Percentiles rank a stretch among this genome's conserved stretches.
These are phyloP conservation scores for Digitaria exilis DNA, from an alignment of 202 grass and related monocot genomes.

Conservation along the genomic window DNA sequence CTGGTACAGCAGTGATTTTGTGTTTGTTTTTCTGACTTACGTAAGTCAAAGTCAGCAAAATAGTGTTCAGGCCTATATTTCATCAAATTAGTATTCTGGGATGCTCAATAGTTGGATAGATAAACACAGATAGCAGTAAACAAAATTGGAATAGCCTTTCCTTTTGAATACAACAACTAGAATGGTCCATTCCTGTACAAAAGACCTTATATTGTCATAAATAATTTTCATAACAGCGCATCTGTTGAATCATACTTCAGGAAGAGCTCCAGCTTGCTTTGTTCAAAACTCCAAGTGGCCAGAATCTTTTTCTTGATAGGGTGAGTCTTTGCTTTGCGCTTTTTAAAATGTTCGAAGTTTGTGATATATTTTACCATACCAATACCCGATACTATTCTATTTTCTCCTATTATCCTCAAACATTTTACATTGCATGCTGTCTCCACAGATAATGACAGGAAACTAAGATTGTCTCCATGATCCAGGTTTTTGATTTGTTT, in stretches of 20 bases:
- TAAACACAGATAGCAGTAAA: background rate
- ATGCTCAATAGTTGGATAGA: background rate
- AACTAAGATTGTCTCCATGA: background rate
- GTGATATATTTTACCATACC: background rate
- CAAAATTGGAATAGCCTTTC: background rate
- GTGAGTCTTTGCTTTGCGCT: slow-evolving; percentile 38
- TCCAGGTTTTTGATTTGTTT: slow-evolving; percentile 86
- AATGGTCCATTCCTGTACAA: background rate
- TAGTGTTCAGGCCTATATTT: background rate
- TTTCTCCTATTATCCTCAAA: slow-evolving; percentile 7
- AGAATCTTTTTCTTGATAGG: slow-evolving; percentile 95
- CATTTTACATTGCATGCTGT: background rate
- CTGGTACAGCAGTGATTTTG: background rate
- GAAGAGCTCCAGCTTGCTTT: slow-evolving; percentile 92
- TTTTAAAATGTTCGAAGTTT: background rate
- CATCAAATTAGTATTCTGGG: background rate
- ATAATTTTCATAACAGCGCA: background rate
- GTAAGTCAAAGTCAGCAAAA: background rate
- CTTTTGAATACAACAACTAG: background rate
- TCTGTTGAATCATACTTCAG: slow-evolving; percentile 43
- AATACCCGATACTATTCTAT: background rate
- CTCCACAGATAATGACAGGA: background rate
- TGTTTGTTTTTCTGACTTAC: background rate
- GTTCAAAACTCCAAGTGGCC: slow-evolving; percentile 61
- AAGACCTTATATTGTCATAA: background rate